A percentile compares a stretch with the other conserved stretches of the same genome.
Evolutionary conservation across 805 yeast genomes (phyloP).

Genomic region (Saccharomycopsis capsularis): DNA sequence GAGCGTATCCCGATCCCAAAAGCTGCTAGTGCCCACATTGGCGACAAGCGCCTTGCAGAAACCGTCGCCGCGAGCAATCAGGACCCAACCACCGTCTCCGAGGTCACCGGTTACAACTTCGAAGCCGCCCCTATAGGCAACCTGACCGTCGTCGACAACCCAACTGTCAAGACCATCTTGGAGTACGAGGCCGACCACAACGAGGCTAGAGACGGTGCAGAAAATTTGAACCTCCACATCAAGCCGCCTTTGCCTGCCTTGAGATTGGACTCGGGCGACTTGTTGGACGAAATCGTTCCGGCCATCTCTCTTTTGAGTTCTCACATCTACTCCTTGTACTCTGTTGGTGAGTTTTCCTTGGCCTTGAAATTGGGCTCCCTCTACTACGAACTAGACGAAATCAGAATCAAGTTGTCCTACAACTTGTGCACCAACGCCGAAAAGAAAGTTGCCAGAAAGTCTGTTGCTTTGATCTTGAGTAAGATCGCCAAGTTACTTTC

Average conservation of each 20-base stretch:
- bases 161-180: slow-evolving; percentile 30
- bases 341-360: slow-evolving; percentile 61
- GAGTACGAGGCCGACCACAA: slow-evolving; percentile 29
- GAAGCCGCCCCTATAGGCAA: slow-evolving; percentile 23
- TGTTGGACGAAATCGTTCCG: slow-evolving; percentile 51
- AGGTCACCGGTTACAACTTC: slow-evolving; percentile 20
- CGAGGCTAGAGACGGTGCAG: slow-evolving; percentile 29
- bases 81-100: slow-evolving; percentile 26
- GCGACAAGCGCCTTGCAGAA: slow-evolving; percentile 24
- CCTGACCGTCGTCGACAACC: slow-evolving; percentile 22
- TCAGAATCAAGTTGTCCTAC: slow-evolving; percentile 46
- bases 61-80: slow-evolving; percentile 20
- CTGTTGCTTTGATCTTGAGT: slow-evolving; percentile 45
- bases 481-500: slow-evolving; percentile 57
- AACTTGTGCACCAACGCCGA: slow-evolving; percentile 51
- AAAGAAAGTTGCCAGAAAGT: slow-evolving; percentile 38
- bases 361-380: slow-evolving; percentile 48
- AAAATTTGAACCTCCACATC: slow-evolving; percentile 26
- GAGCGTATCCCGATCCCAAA: slow-evolving; percentile 37
- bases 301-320: slow-evolving; percentile 51
- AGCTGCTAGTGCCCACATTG: slow-evolving; percentile 23
- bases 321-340: slow-evolving; percentile 63
- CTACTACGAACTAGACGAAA: slow-evolving; percentile 51
- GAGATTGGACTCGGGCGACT: slow-evolving; percentile 36
- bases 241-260: slow-evolving; percentile 53